Evolutionary conservation across 2,329 filamentous ascomycete genomes (phyloP), one percentile per base, ranked within the genome.

Genomic region (Orbilia quercus): DNA sequence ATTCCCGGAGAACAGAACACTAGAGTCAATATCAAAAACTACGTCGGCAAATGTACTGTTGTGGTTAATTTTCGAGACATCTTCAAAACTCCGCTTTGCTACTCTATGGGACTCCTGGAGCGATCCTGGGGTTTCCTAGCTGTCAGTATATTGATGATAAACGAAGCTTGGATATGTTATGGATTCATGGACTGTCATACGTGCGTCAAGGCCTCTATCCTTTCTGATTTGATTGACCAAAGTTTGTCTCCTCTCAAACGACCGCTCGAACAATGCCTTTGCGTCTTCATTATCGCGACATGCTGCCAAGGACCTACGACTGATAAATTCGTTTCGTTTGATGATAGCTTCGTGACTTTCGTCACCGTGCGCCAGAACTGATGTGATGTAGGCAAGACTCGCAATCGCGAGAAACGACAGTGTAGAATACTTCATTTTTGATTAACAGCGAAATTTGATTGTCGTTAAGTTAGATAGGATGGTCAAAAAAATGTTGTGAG

Each of bases 1-100:
- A 76, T 83, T 82, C 63, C 79, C 79, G 1, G 80, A 78, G 65
- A 84, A 84, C 25, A 84, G 78, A 70, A 75, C 80, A 44, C 77
- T 73, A 7, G 79, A 76, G 16, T 76, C 75, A 4, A 38, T 66
- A 42, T 75, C 45, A 16, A 55, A 64, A 4, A 71, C 66, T 23
- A 71, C 53, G 2, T 60, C 66, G 20, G 75, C 69, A 31, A 81
- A 75, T 7, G 80, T 73, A 0, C 77, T 79, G 76, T 81, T 79
- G 71, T 80, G 79, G 74, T 78, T 58, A 66, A 79, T 79, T 51
- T 76, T 57, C 55, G 77, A 18, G 7, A 75, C 67, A 20, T 38
- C 34, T n/a, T 75, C 76, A 38, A 74, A 60, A 36, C 45, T 54
- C 14, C 75, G 53, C 20, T 73, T 73, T 11, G 60, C 69, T 40